Conservation (phyloP, 2,329 filamentous ascomycete species). For the Botrytis deweyae region DNA sequence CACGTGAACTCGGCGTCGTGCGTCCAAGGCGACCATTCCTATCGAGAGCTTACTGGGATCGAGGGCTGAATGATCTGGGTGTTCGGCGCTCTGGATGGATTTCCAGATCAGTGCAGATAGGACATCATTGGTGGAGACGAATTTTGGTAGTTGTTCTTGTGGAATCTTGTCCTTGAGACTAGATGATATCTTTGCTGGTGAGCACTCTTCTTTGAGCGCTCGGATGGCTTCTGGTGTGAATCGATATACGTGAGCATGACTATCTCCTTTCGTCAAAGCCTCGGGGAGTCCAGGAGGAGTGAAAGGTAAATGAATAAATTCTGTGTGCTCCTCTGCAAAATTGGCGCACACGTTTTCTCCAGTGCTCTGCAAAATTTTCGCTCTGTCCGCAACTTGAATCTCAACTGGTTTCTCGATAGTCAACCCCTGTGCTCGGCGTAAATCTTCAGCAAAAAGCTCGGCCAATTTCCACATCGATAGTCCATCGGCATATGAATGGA, state of each 20-base stretch:
- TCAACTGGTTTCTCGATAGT: constrained; percentile 11
- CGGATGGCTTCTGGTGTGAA: constrained; percentile 10
- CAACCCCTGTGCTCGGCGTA: constrained; percentile 15
- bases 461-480: constrained; percentile 5
- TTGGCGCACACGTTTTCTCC: constrained; percentile 1
- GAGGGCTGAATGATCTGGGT: constrained; percentile 4
- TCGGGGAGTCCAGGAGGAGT: constrained; percentile 9
- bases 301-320: constrained; percentile 9
- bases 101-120: constrained; percentile 15
- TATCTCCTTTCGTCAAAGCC: constrained; percentile 1
- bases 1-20: constrained; percentile 8
- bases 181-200: constrained; percentile 14
- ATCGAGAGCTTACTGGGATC: constrained; percentile 3
- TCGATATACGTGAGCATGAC: constrained; percentile 13
- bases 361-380: constrained; percentile 4
- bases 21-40: background rate
- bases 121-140: constrained; percentile 12
- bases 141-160: constrained; percentile 12
- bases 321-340: background rate
- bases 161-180: constrained; percentile 6
- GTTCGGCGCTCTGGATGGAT: constrained; percentile 3
- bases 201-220: constrained; percentile 12
- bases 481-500: constrained; percentile 10
- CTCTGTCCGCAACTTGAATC: constrained; percentile 3
- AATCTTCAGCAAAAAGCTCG: constrained; percentile 14